Percentiles rank a stretch among this genome's conserved stretches.
These are phyloP conservation scores for Arabidopsis hybrid DNA, from an alignment of 441 rosid species.

Conservation along the genomic window DNA sequence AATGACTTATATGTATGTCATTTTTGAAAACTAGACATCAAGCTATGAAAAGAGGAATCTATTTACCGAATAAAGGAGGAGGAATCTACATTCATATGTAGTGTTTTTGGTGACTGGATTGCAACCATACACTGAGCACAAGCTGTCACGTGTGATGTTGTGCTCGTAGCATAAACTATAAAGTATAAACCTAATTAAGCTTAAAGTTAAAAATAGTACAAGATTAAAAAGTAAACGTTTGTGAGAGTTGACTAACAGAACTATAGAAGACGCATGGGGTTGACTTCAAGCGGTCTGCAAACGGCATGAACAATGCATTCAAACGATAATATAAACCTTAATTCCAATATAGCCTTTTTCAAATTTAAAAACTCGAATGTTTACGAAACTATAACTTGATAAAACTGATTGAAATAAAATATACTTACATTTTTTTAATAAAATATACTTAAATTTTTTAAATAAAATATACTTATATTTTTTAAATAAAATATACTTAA, in stretches of 20 bases:
- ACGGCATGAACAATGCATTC: slow-evolving; percentile 27
- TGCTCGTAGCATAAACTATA: slow-evolving; percentile 10
- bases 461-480: too few relatives aligned
- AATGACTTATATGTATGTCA: background rate
- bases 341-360: background rate
- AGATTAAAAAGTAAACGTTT: slow-evolving; percentile 25
- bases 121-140: slow-evolving; percentile 14
- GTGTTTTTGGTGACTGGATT: slow-evolving; percentile 24
- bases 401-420: background rate
- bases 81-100: too few relatives aligned
- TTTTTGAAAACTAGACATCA: background rate
- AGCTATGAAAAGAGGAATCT: slow-evolving; percentile 1
- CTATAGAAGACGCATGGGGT: slow-evolving; percentile 25
- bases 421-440: too few relatives aligned
- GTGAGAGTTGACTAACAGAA: slow-evolving; percentile 22
- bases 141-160: slow-evolving; percentile 34
- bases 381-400: background rate
- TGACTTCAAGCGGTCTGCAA: slow-evolving; percentile 26
- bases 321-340: background rate
- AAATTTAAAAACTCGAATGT: background rate
- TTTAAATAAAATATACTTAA: background rate
- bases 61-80: too few relatives aligned
- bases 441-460: too few relatives aligned
- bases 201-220: slow-evolving; percentile 1
- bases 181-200: background rate